Evolutionary conservation across 208 protist genomes (phyloP).

Genomic region (Trypanosoma congolense): DNA sequence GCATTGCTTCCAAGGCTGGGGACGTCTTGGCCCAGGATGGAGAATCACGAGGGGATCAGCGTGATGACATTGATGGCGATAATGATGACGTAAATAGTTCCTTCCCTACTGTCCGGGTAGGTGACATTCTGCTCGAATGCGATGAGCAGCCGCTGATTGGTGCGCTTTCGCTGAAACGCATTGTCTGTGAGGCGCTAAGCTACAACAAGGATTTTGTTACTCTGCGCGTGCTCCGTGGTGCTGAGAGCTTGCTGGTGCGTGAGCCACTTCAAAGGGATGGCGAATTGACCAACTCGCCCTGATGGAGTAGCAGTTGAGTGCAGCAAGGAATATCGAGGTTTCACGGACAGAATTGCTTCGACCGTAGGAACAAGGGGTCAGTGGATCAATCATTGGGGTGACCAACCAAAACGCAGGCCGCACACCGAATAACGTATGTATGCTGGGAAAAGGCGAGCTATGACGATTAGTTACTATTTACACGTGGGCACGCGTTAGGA

Average conservation of each 20-base stretch:
- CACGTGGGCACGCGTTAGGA: too few species aligned
- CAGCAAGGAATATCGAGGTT: too few species aligned
- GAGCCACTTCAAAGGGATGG: constrained; percentile 1
- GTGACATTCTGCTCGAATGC: constrained; percentile 16
- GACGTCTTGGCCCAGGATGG: neutral
- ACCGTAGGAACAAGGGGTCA: too few species aligned
- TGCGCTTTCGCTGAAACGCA: neutral
- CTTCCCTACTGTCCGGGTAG: neutral
- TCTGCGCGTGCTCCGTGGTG: constrained; percentile 10
- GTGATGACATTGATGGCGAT: neutral
- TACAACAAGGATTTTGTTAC: neutral
- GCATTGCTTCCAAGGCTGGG: neutral
- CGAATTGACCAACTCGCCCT: too few species aligned
- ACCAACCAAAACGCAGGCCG: too few species aligned
- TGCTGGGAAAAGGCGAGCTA: too few species aligned
- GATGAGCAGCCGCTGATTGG: neutral
- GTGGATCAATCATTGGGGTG: too few species aligned
- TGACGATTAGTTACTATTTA: too few species aligned
- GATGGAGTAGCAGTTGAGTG: too few species aligned
- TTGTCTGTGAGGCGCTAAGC: neutral
- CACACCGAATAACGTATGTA: too few species aligned
- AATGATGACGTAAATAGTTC: neutral
- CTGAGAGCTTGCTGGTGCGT: neutral
- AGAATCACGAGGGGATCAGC: neutral
- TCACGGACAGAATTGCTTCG: too few species aligned